Conservation (phyloP, 192 early-diverging fungal species). For the Entomortierella chlamydospora region DNA sequence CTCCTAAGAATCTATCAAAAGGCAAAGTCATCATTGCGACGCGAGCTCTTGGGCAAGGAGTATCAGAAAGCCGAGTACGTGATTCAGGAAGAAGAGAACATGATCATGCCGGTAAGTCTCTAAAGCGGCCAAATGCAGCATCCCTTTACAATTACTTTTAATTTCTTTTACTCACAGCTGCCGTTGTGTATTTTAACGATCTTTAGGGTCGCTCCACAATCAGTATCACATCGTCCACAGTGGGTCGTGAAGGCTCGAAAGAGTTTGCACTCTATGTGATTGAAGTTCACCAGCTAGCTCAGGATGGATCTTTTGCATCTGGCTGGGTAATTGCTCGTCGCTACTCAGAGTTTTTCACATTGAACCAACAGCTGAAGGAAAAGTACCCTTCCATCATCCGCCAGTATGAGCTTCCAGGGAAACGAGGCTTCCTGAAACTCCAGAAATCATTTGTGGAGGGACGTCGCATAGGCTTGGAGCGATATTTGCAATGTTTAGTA, state of each 20-base stretch:
- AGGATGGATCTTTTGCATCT: slow-evolving; percentile 62
- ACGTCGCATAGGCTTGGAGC: slow-evolving; percentile 72
- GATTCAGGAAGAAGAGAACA: slow-evolving; percentile 68
- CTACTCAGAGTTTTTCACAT: slow-evolving; percentile 86
- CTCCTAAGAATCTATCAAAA: slow-evolving; percentile 75
- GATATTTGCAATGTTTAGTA: slow-evolving; percentile 76
- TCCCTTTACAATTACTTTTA: neutral
- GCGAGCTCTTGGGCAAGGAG: slow-evolving; percentile 67
- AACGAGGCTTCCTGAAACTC: slow-evolving; percentile 76
- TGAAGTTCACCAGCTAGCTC: slow-evolving; percentile 73
- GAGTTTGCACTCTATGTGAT: slow-evolving; percentile 74
- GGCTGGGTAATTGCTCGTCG: slow-evolving; percentile 84
- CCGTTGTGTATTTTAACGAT: neutral
- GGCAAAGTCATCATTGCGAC: slow-evolving; percentile 63
- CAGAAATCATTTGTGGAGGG: slow-evolving; percentile 76
- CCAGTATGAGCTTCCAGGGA: slow-evolving; percentile 77
- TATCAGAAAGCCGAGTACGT: slow-evolving; percentile 76
- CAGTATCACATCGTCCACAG: slow-evolving; percentile 62
- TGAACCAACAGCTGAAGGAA: slow-evolving; percentile 78
- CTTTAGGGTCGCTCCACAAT: slow-evolving; percentile 61
- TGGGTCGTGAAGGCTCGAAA: slow-evolving; percentile 63
- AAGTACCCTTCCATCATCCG: slow-evolving; percentile 67
- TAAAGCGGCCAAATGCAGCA: neutral
- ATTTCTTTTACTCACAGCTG: neutral
- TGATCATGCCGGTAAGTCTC: slow-evolving; percentile 60